Evolutionary conservation across 345 rosid species (phyloP), one percentile per base, ranked within the genome.

Genomic region (Aurinia saxatilis): DNA sequence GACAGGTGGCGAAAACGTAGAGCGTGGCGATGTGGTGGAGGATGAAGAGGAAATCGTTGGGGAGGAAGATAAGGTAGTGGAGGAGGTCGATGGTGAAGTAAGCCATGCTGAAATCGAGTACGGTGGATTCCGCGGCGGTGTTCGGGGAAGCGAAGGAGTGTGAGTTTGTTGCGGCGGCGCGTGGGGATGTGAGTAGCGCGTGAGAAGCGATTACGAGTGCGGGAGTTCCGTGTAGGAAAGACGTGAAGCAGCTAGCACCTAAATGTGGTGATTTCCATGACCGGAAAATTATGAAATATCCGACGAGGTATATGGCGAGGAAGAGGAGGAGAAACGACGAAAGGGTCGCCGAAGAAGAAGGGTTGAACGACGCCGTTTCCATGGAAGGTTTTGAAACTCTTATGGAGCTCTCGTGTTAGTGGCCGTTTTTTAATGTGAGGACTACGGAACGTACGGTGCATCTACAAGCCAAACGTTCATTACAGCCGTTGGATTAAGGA

Each of bases 11-110:
- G 41, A 85, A 46, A 8, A 92, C 96, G 60, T 80, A 88, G 1
- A 92, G 70, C 1, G 98, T 87, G 1, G 87, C 93, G 1, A 82
- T n/a, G 50, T 92, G 98, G 74, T 89, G 98, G 77, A 84, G 73
- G 42, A 89, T 83, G 83, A 92, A 87, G 80, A 92, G 81, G 60
- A 63, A 42, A 12, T 89, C 93, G 27, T 16, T 51, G 4, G 91
- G 98, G 76, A 70, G 42, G 77, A 86, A 85, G 38, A 81, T 27
- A 1, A 85, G 17, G 79, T 85, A 86, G 68, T 92, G 98, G 19
- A 84, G 39, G 21, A 89, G 84, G 77, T 85, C 98, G 34, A 78
- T 18, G 12, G 73, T 63, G 88, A 92, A 92, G 66, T 86, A 92
- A 9, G 83, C 90, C 60, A 78, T 74, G 60, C 96, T 86, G 83